These are phyloP conservation scores for Leccinum pellstonianum DNA, from an alignment of 768 basidiomycete species.

Conservation along the genomic window DNA sequence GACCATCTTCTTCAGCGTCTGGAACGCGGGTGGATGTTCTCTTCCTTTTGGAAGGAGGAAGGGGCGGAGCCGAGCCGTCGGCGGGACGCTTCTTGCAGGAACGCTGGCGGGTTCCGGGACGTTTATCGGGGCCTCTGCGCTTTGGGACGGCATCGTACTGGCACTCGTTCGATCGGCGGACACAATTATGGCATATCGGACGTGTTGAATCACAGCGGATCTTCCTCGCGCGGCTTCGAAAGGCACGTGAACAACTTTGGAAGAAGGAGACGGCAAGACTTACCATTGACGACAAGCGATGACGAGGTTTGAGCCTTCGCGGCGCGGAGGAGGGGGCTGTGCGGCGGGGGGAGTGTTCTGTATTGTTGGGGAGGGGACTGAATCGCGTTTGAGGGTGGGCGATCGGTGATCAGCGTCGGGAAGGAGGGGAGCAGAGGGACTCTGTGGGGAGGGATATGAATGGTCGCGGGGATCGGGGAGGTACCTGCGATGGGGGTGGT, in stretches of 20 bases:
- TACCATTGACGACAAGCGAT: conserved; percentile 86
- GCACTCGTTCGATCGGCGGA: conserved; percentile 73
- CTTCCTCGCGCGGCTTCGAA: conserved; percentile 73
- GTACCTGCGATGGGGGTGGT: conserved; percentile 33
- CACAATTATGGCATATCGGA: conserved; percentile 80
- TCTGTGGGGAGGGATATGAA: conserved; percentile 35
- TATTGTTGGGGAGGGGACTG: conserved; percentile 36
- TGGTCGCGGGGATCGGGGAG: conserved; percentile 39
- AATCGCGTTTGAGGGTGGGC: conserved; percentile 45
- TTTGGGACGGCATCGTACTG: conserved; percentile 80
- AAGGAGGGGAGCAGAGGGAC: conserved; percentile 20
- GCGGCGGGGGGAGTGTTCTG: conserved; percentile 28
- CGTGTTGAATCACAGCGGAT: conserved; percentile 84
- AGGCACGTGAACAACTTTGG: conserved; percentile 30
- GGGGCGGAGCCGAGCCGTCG: conserved; percentile 49
- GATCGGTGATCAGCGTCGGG: conserved; percentile 30
- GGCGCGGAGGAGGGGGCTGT: conserved; percentile 37
- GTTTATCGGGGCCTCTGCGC: conserved; percentile 83
- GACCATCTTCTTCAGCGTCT: conserved; percentile 31
- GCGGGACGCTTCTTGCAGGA: conserved; percentile 79
- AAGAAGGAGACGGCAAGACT: conserved; percentile 35
- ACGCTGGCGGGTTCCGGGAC: conserved; percentile 78
- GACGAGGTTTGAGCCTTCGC: conserved; percentile 65
- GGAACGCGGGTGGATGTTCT: conserved; percentile 35
- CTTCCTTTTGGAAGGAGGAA: conserved; percentile 56